Conservation (phyloP, 139 green algal species). For the Closterium sp. region DNA sequence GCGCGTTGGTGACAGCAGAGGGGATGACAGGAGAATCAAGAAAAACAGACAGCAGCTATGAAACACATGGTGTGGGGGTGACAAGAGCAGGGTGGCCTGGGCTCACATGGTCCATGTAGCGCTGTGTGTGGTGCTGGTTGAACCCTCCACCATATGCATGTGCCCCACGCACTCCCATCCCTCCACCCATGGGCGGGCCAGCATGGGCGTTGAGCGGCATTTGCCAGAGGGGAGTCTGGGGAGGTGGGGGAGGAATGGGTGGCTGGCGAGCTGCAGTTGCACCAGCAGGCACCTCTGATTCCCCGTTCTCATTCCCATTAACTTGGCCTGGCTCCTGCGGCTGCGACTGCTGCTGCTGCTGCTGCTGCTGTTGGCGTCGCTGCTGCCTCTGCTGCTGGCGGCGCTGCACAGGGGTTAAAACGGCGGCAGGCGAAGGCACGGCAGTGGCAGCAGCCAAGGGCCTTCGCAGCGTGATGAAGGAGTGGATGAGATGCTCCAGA, state of each 20-base stretch:
- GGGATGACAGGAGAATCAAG: background rate
- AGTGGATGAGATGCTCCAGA: slow-evolving; percentile 14
- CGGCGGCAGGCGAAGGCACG: background rate
- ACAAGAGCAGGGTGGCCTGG: background rate
- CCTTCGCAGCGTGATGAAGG: slow-evolving; percentile 2
- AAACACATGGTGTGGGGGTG: background rate
- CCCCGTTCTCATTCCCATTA: background rate
- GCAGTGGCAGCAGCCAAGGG: background rate
- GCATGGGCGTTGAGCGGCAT: background rate
- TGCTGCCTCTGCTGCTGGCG: slow-evolving; percentile 1
- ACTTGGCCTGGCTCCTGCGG: background rate
- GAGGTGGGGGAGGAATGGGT: background rate
- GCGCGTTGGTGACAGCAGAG: background rate
- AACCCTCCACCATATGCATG: background rate
- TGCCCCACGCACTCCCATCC: background rate
- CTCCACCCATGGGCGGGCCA: background rate
- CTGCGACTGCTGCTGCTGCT: background rate
- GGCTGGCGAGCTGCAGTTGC: background rate
- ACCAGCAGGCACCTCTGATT: background rate
- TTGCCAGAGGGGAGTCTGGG: background rate
- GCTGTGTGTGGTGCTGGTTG: background rate
- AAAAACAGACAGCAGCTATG: background rate
- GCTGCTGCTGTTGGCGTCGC: background rate
- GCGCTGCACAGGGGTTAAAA: background rate
- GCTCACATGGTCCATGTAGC: background rate